Conservation (phyloP, 768 basidiomycete genomes). For the Macrolepiota fuliginosa region DNA sequence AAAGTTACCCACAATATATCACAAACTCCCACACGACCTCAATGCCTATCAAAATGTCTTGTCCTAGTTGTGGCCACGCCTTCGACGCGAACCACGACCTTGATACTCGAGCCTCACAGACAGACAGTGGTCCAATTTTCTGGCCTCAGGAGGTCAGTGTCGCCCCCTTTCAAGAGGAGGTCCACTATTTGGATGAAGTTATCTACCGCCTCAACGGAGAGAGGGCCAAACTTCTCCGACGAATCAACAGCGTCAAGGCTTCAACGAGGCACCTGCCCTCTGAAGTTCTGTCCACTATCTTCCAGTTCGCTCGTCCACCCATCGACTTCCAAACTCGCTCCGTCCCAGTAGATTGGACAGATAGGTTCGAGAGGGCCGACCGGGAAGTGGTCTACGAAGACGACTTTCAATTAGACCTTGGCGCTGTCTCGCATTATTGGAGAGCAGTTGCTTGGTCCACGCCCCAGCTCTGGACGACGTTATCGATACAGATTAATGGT, state of each 20-base stretch:
- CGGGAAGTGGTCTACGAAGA: background rate
- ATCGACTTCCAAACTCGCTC: background rate
- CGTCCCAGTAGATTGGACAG: background rate
- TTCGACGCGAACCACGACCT: no score
- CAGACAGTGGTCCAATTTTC: no score
- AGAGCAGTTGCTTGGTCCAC: background rate
- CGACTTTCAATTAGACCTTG: background rate
- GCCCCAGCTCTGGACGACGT: conserved; percentile 2
- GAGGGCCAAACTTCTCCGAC: background rate
- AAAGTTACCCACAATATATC: no score
- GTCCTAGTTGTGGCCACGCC: no score
- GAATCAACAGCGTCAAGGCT: background rate
- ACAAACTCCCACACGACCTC: no score
- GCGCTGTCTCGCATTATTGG: conserved; percentile 1
- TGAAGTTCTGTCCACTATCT: conserved; percentile 3
- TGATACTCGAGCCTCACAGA: no score
- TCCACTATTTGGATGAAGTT: no score
- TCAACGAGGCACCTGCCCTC: background rate
- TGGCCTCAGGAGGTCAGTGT: no score
- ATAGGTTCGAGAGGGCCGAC: no score
- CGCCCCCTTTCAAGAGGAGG: no score
- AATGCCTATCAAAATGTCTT: no score
- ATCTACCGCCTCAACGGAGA: background rate
- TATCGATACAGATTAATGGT: background rate
- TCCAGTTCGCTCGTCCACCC: background rate